A percentile compares a stretch with the other conserved stretches of the same genome.
These are phyloP conservation scores for Pseudoneurospora amorphoporcata DNA, from an alignment of 495 filamentous ascomycete species.

Conservation along the genomic window DNA sequence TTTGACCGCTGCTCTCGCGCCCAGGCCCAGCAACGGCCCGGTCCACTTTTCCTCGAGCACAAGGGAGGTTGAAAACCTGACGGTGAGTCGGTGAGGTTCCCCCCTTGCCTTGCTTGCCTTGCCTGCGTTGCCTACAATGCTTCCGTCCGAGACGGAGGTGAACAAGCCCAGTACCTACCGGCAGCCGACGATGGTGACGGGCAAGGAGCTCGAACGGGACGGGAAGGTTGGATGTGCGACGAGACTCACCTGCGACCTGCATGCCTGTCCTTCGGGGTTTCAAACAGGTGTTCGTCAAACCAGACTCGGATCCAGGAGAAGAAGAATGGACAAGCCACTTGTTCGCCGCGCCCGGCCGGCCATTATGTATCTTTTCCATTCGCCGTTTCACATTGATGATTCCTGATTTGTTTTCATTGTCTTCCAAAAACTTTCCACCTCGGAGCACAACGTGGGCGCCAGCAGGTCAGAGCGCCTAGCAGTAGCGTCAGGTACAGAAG, in stretches of 20 bases:
- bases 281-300: not conserved
- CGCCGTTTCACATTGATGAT: not conserved
- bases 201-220: not conserved
- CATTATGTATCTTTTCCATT: not conserved
- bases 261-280: not conserved
- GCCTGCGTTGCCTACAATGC: not conserved
- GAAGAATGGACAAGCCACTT: not conserved
- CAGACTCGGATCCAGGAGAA: not conserved
- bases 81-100: not conserved
- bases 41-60: constrained; percentile 3
- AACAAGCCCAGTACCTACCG: not conserved
- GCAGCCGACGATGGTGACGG: not conserved
- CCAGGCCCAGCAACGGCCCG: not conserved
- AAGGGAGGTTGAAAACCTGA: constrained; percentile 1
- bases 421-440: not conserved
- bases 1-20: not conserved
- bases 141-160: not conserved
- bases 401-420: not conserved
- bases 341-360: not conserved
- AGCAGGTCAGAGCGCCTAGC: not conserved
- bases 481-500: not conserved
- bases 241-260: not conserved
- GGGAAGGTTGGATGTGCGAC: not conserved
- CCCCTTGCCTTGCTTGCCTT: not conserved
- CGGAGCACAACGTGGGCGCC: not conserved